A percentile compares a stretch with the other conserved stretches of the same genome.
These are phyloP conservation scores for Globisporangium uncinulatum DNA, from an alignment of 352 stramenopile genomes.

Conservation along the genomic window DNA sequence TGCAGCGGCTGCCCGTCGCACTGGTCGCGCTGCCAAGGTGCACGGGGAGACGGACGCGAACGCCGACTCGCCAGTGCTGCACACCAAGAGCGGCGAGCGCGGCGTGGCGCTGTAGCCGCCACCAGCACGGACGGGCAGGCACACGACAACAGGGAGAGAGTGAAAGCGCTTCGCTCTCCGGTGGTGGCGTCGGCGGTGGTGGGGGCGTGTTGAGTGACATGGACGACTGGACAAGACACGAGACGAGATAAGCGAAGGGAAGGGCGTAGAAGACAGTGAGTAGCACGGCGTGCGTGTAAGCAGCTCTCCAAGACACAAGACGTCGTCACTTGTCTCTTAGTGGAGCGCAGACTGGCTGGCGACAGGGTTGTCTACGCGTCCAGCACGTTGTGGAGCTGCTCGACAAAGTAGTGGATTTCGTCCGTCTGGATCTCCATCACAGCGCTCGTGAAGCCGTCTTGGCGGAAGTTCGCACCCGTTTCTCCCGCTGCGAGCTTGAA, in stretches of 20 bases:
- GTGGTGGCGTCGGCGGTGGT: background rate
- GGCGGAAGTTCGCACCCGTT: slow-evolving; percentile 89
- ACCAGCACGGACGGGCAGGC: too few relatives aligned
- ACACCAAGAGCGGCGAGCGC: slow-evolving; percentile 9
- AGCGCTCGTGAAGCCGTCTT: slow-evolving; percentile 95
- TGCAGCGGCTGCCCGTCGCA: slow-evolving; percentile 3
- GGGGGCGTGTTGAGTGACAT: background rate
- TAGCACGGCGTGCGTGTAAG: too few relatives aligned
- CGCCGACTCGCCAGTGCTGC: background rate
- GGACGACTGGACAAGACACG: too few relatives aligned
- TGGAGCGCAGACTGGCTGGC: too few relatives aligned
- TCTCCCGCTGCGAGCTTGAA: slow-evolving; percentile 93
- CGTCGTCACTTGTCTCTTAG: too few relatives aligned
- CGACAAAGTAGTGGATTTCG: slow-evolving; percentile 95
- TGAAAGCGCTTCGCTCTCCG: slow-evolving; percentile 1
- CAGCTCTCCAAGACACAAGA: too few relatives aligned
- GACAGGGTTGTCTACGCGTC: slow-evolving; percentile 47
- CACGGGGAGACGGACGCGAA: slow-evolving; percentile 7
- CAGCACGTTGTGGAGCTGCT: slow-evolving; percentile 92
- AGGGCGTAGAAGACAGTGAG: too few relatives aligned
- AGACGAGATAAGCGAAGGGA: too few relatives aligned
- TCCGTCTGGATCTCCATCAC: slow-evolving; percentile 94
- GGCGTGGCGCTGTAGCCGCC: slow-evolving; percentile 3
- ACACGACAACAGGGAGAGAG: background rate
- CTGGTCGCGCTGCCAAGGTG: slow-evolving; percentile 8